Base-by-base conservation (phyloP, 768 basidiomycete species). In the Suillus occidentalis region DNA sequence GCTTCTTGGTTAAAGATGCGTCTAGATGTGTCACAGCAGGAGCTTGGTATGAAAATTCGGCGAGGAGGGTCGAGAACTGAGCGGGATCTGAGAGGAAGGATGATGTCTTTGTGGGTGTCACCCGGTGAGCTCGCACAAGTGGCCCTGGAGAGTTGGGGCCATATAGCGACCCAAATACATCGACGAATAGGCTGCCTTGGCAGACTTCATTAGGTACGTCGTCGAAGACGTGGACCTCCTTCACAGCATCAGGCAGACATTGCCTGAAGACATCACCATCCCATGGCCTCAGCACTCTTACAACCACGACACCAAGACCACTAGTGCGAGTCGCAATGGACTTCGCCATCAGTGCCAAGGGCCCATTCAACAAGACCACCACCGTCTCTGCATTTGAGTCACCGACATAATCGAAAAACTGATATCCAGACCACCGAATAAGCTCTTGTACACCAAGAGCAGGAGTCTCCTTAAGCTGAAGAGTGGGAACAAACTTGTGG, bases 221-320 rank as follows among this genome's bases (percentile, higher is more conserved):
- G 66, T 94, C 92, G 34, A 94, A 77, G 64, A 96, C 89, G 70
- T 92, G 83, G 8, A 96, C 78, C 31, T 76, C 77, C 70, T 78
- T 82, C 25, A 81, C 88, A 18, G 84, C 84, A 7, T 80, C 60
- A 7, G 94, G 94, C 40, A 96, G 72, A 31, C 83, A 75, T 16
- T 72, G 74, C 67, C 81, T 82, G 65, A 97, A 81, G n/a, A 85
- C 83, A 22, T 81, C 79, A 65, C 88, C 86, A 70, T 85, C 81
- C 95, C 95, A 95, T 28, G 95, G 92, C 56, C 91, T 86, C 61
- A 94, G 81, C n/a, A 93, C 88, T 67, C 91, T 89, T 61, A 94
- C 89, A 53, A 84, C 76, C 63, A 95, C 80, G 1, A 89, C 82
- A 3, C 88, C 93, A 12, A 94, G 75, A 13, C 87, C 85, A 10